Base-by-base conservation (phyloP, 2,329 filamentous ascomycete genomes). In the Huntiella moniliformis region DNA sequence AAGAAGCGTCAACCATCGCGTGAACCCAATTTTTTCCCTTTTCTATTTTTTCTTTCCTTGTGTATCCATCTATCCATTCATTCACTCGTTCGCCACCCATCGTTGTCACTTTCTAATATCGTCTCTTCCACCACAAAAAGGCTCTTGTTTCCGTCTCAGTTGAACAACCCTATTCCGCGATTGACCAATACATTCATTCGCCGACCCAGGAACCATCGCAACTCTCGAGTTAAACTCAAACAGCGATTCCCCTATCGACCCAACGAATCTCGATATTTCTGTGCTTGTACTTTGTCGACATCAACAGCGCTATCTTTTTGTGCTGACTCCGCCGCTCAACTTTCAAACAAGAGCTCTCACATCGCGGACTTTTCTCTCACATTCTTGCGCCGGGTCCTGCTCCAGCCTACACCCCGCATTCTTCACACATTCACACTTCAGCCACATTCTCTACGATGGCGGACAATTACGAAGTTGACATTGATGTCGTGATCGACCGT, bases 401-500 rank as follows among this genome's bases (percentile, higher is more conserved):
- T 31, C 38, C 17, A 16, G 13, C 38, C 38, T 28, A 7, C 15
- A 10, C 16, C 17, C 7, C n/a, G 7, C 36, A 18, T 2, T 38
- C 35, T 22, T 31, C 32, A n/a, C 39, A 5, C 11, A 31, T 38
- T 44, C 18, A 13, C 13, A 7, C 15, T 17, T 44, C 16, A 17
- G 10, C 13, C 39, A 22, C 12, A 39, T 3, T n/a, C 12, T 32
- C 13, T 40, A 44, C 17, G 60, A 79, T 68, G 77, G 70, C 71
- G 61, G 71, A 75, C 63, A 71, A 74, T 63, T 68, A 85, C 67
- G 88, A 96, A 67, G 84, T 96, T 68, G 88, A 96, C 70, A 75
- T 98, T 69, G 91, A 98, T 67, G 95, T 87, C 60, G 94, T 96
- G 78, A 96, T 98, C 72, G 88, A 96, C 67, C 79, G 91, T 66